phyloP scores from a whole-genome alignment of 768 basidiomycete species.

The Lactarius evosmus region DNA sequence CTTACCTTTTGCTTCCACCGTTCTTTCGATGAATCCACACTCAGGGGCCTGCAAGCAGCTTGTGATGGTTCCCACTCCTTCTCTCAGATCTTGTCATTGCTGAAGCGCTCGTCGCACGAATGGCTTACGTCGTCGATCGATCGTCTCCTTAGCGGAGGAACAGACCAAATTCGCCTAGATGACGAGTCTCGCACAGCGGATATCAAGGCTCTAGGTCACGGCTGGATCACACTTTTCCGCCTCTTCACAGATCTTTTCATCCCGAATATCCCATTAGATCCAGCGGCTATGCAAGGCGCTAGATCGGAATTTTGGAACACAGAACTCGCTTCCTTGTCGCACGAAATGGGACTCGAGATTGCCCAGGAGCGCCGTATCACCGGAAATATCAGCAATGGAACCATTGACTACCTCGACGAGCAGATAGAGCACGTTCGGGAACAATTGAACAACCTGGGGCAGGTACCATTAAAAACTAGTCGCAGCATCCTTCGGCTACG shows the following conservation, averaged over 20 bases:
- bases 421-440: conserved; percentile 35
- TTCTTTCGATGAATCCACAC: conserved; percentile 22
- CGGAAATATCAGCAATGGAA: conserved; percentile 53
- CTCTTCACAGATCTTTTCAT: conserved; percentile 69
- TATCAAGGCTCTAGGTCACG: conserved; percentile 37
- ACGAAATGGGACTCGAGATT: conserved; percentile 53
- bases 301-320: conserved; percentile 43
- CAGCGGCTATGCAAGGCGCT: conserved; percentile 60
- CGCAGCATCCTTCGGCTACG: conserved; percentile 50
- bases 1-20: conserved; percentile 19
- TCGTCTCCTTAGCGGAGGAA: conserved; percentile 8
- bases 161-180: not conserved
- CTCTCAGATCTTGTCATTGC: conserved; percentile 5
- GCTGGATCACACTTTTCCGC: conserved; percentile 61
- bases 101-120: conserved; percentile 19
- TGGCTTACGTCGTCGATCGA: conserved; percentile 11
- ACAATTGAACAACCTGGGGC: conserved; percentile 33
- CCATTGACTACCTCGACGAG: conserved; percentile 45
- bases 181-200: conserved; percentile 7
- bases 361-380: conserved; percentile 52
- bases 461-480: conserved; percentile 34
- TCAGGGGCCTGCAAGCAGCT: conserved; percentile 4
- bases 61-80: conserved; percentile 4
- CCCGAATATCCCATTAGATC: conserved; percentile 85
- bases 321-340: conserved; percentile 41